Evolutionary conservation across 163 green algal genomes (phyloP).

Genomic region (Volvox carteri): DNA sequence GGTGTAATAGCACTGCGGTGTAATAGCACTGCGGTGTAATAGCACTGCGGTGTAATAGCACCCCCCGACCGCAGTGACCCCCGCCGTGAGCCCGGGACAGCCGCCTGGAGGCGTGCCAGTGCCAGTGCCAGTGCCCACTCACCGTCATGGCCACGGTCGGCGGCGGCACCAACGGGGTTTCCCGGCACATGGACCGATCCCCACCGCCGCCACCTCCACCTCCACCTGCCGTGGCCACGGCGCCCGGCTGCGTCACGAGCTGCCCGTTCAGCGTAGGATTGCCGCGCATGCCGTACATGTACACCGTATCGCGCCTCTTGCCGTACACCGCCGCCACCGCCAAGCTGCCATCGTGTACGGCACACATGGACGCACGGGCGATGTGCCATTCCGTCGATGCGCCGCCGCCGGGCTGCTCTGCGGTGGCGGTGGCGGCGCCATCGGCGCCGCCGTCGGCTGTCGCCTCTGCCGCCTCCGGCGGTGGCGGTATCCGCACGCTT

Average conservation of each 20-base stretch:
- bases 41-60: too few species aligned
- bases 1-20: too few species aligned
- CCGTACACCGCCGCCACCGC: conserved; percentile 30
- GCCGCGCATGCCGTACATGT: conserved; percentile 31
- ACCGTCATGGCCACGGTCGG: background rate
- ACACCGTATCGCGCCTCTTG: background rate
- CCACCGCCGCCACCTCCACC: background rate
- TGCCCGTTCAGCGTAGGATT: conserved; percentile 42
- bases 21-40: too few species aligned
- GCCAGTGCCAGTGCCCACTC: background rate
- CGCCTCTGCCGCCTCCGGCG: background rate
- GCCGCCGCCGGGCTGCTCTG: background rate
- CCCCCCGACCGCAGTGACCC: too few species aligned
- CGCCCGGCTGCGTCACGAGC: background rate
- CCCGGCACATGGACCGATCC: background rate
- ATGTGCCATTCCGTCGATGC: background rate
- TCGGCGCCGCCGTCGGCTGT: background rate
- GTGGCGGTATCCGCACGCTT: background rate
- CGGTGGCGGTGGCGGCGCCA: background rate
- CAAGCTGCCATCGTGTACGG: conserved; percentile 29
- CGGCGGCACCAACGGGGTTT: background rate
- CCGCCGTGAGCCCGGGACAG: too few species aligned
- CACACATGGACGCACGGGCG: background rate
- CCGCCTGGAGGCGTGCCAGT: too few species aligned
- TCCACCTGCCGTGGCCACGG: background rate